phyloP scores from a whole-genome alignment of 768 basidiomycete genomes.

The Auriscalpium vulgare region DNA sequence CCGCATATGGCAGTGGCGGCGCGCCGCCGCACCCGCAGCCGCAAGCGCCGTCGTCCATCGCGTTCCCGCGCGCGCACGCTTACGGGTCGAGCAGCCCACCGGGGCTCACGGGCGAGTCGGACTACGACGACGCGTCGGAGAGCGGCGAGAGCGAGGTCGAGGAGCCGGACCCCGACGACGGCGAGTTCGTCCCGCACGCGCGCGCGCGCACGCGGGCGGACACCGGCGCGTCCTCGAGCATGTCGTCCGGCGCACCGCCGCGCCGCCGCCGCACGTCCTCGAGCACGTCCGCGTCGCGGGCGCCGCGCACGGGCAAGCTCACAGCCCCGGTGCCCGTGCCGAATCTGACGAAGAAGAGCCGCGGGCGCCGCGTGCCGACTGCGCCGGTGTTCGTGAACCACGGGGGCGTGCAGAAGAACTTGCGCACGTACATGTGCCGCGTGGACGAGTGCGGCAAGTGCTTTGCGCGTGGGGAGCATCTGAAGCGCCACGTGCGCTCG shows the following conservation, averaged over 20 bases:
- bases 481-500: constrained; percentile 82
- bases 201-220: not conserved
- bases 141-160: constrained; percentile 13
- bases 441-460: constrained; percentile 83
- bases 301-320: constrained; percentile 20
- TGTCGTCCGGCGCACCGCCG: not conserved
- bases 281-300: constrained; percentile 8
- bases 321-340: constrained; percentile 63
- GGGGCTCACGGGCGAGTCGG: constrained; percentile 9
- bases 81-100: constrained; percentile 13
- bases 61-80: not conserved
- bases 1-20: not conserved
- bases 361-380: constrained; percentile 70
- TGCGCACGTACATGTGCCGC: constrained; percentile 54
- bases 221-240: not conserved
- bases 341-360: constrained; percentile 73
- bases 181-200: constrained; percentile 8
- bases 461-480: constrained; percentile 82
- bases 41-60: not conserved
- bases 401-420: constrained; percentile 21
- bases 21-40: not conserved
- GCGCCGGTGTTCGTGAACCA: constrained; percentile 21
- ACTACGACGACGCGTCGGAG: constrained; percentile 10
- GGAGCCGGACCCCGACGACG: constrained; percentile 9
- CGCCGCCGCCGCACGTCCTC: constrained; percentile 10